phyloP scores from a whole-genome alignment of 768 basidiomycete genomes.

The Suillus discolor region DNA sequence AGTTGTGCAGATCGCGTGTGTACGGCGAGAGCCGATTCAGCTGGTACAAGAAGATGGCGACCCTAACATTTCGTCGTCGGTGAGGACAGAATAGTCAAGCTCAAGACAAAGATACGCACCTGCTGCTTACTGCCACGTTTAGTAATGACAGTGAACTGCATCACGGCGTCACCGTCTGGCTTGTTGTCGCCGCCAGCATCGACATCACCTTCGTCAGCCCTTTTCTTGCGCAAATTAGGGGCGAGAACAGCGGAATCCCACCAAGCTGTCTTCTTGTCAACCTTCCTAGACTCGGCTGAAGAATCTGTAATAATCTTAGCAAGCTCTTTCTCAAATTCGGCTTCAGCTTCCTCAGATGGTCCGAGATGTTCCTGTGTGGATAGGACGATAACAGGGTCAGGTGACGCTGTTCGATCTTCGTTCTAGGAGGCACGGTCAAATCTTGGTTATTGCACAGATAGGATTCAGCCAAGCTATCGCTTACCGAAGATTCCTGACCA shows the following conservation, averaged over 20 bases:
- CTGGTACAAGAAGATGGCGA: constrained; percentile 87
- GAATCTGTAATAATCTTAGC: constrained; percentile 93
- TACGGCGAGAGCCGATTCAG: constrained; percentile 84
- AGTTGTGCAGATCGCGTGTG: constrained; percentile 91
- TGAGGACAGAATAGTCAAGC: constrained; percentile 16
- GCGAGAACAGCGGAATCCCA: constrained; percentile 89
- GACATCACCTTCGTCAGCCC: constrained; percentile 58
- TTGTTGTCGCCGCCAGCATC: constrained; percentile 43
- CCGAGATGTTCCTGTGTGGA: constrained; percentile 75
- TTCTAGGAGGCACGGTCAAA: constrained; percentile 29
- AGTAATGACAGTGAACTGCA: constrained; percentile 92
- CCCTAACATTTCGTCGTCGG: constrained; percentile 44
- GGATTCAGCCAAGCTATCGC: constrained; percentile 20
- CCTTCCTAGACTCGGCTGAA: constrained; percentile 78
- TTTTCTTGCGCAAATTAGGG: constrained; percentile 66
- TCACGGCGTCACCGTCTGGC: constrained; percentile 43
- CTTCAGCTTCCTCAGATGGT: constrained; percentile 86
- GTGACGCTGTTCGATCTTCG: constrained; percentile 76
- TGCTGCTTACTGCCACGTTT: constrained; percentile 94
- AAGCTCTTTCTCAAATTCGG: constrained; percentile 93
- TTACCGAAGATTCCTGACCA: constrained; percentile 56
- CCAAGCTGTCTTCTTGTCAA: constrained; percentile 87
- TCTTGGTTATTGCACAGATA: not conserved
- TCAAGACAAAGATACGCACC: constrained; percentile 43
- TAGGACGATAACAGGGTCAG: constrained; percentile 77